Evolutionary conservation across 2,329 filamentous ascomycete species (phyloP).

Genomic region (Ophiostoma angusticollis): DNA sequence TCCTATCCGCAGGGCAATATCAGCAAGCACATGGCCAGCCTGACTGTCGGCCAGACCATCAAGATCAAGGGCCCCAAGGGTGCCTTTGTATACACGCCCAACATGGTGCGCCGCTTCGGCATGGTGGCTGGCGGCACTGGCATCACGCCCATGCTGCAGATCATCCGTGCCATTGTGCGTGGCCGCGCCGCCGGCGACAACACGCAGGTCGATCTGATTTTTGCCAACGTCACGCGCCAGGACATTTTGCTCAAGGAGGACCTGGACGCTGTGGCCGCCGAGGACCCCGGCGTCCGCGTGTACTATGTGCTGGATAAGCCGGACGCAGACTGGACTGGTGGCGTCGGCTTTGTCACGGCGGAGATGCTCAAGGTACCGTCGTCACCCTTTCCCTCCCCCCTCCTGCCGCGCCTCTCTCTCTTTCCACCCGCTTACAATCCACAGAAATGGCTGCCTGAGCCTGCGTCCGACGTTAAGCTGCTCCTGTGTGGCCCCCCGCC

Average conservation of each 20-base stretch:
- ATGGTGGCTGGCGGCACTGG: constrained; percentile 98
- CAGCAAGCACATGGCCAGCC: constrained; percentile 76
- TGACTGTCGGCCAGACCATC: constrained; percentile 76
- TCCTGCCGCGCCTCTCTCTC: background rate
- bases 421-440: constrained; percentile 17
- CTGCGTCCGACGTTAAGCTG: constrained; percentile 81
- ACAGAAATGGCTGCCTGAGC: constrained; percentile 67
- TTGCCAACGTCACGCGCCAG: constrained; percentile 86
- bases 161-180: constrained; percentile 79
- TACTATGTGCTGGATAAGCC: constrained; percentile 97
- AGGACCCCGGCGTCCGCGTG: constrained; percentile 72
- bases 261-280: constrained; percentile 61
- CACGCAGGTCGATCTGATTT: constrained; percentile 88
- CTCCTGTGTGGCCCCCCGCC: constrained; percentile 90
- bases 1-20: constrained; percentile 97
- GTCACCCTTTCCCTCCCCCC: background rate
- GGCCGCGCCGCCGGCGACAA: constrained; percentile 66
- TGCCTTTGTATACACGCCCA: constrained; percentile 92
- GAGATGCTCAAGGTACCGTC: constrained; percentile 76
- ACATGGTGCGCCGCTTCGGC: constrained; percentile 91
- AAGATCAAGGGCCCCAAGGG: constrained; percentile 91
- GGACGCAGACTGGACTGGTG: constrained; percentile 80
- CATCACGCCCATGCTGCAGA: constrained; percentile 96
- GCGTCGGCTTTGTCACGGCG: constrained; percentile 84
- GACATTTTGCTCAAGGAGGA: constrained; percentile 93